Conservation (phyloP, 2,329 filamentous ascomycete species). For the Aspergillus fructus region DNA sequence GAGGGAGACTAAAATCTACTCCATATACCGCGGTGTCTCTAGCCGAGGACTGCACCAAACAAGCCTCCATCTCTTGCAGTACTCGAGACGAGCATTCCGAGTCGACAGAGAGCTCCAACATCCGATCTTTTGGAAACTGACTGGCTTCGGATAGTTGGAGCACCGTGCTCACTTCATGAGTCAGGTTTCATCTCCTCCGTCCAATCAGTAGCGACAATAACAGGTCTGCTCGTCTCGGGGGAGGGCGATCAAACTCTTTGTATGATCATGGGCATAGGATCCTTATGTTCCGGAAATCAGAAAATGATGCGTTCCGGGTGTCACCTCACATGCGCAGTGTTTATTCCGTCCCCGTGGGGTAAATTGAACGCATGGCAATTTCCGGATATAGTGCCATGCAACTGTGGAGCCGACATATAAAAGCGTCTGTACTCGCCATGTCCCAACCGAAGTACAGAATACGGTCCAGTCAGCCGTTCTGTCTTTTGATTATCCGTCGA, state of each 20-base stretch:
- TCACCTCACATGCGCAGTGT: not conserved
- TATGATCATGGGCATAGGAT: not conserved
- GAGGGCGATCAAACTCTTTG: not conserved
- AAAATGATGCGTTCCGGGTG: not conserved
- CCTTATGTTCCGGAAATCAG: not conserved
- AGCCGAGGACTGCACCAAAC: not conserved
- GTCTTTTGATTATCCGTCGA: not conserved
- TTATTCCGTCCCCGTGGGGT: conserved; percentile 1
- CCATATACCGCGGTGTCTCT: not conserved
- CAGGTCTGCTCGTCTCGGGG: not conserved
- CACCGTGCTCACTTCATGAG: not conserved
- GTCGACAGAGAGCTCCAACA: not conserved
- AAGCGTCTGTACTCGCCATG: not conserved
- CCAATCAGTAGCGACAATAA: not conserved
- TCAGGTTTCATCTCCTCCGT: not conserved
- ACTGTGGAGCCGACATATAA: conserved; percentile 1
- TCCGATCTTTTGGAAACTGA: not conserved
- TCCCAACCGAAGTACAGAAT: not conserved
- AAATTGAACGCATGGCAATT: not conserved
- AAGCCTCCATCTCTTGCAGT: not conserved
- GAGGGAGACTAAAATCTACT: not conserved
- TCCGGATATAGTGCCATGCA: not conserved
- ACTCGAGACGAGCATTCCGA: not conserved
- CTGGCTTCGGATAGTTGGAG: not conserved
- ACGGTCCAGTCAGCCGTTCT: not conserved